A percentile compares a stretch with the other conserved stretches of the same genome.
These are phyloP conservation scores for Epichloe bromicola DNA, from an alignment of 2,329 filamentous ascomycete genomes.

Conservation along the genomic window DNA sequence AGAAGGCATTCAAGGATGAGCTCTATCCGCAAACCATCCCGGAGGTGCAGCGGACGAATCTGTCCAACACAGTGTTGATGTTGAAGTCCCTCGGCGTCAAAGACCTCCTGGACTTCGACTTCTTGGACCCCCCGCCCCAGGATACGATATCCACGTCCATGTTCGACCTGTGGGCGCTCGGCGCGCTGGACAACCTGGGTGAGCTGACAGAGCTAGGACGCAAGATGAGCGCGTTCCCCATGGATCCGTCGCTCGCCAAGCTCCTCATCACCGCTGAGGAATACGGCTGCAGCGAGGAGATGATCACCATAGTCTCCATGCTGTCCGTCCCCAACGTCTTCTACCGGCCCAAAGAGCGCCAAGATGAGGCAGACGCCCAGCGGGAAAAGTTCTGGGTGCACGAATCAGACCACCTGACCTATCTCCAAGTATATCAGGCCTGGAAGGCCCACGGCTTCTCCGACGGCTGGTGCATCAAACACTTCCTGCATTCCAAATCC, in stretches of 20 bases:
- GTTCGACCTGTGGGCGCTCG: conserved; percentile 93
- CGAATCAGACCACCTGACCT: conserved; percentile 90
- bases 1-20: conserved; percentile 89
- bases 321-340: conserved; percentile 93
- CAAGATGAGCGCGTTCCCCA: conserved; percentile 95
- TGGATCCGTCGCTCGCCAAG: conserved; percentile 93
- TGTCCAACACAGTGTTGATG: conserved; percentile 86
- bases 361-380: conserved; percentile 90
- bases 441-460: conserved; percentile 86
- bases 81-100: conserved; percentile 91
- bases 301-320: conserved; percentile 98
- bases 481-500: conserved; percentile 93
- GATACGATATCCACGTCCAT: conserved; percentile 95
- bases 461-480: conserved; percentile 83
- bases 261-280: conserved; percentile 82
- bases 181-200: conserved; percentile 85
- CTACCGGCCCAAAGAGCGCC: conserved; percentile 89
- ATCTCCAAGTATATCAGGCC: conserved; percentile 89
- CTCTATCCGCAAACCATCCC: conserved; percentile 95
- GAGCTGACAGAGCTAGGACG: conserved; percentile 77
- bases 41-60: conserved; percentile 92
- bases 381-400: conserved; percentile 98
- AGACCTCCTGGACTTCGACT: conserved; percentile 91
- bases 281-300: conserved; percentile 91
- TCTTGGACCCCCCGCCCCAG: conserved; percentile 97